Percentiles rank a stretch among this genome's conserved stretches.
phyloP scores from a whole-genome alignment of 2,329 filamentous ascomycete genomes.

The Neofusicoccum laricinum region DNA sequence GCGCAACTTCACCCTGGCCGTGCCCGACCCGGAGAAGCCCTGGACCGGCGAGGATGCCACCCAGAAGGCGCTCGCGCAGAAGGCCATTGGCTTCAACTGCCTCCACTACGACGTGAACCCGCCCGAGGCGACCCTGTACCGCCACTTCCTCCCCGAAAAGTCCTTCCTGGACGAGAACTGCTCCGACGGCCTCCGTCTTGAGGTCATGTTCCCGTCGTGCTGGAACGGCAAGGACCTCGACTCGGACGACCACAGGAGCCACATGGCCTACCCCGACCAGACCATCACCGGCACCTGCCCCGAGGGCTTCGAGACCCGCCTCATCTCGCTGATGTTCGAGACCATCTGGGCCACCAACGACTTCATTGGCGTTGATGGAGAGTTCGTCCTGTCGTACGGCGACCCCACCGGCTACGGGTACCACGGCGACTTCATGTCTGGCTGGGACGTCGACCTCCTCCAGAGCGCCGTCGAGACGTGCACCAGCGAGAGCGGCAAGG shows the following conservation, averaged over 20 bases:
- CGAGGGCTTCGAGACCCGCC: constrained; percentile 50
- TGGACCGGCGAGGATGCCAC: constrained; percentile 67
- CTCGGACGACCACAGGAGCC: constrained; percentile 60
- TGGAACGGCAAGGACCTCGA: constrained; percentile 63
- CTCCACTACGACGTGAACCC: constrained; percentile 66
- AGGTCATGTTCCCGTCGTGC: constrained; percentile 73
- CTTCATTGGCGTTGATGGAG: constrained; percentile 51
- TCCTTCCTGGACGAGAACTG: constrained; percentile 77
- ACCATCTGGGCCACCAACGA: constrained; percentile 54
- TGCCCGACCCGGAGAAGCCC: constrained; percentile 68
- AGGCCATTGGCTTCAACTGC: constrained; percentile 92
- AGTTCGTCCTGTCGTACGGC: constrained; percentile 68
- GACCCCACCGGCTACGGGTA: constrained; percentile 71
- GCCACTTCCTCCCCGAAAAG: constrained; percentile 80
- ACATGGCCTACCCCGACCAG: constrained; percentile 62
- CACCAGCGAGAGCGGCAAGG: constrained; percentile 65
- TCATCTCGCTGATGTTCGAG: constrained; percentile 61
- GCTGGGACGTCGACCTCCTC: constrained; percentile 66
- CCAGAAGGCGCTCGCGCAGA: constrained; percentile 70
- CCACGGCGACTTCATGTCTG: constrained; percentile 70
- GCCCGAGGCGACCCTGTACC: constrained; percentile 72
- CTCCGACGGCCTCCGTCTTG: constrained; percentile 69
- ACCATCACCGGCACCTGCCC: constrained; percentile 56
- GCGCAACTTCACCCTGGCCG: constrained; percentile 53
- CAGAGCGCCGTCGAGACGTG: constrained; percentile 69